phyloP scores from a whole-genome alignment of 2,329 filamentous ascomycete genomes.

The Calonectria pteridis region DNA sequence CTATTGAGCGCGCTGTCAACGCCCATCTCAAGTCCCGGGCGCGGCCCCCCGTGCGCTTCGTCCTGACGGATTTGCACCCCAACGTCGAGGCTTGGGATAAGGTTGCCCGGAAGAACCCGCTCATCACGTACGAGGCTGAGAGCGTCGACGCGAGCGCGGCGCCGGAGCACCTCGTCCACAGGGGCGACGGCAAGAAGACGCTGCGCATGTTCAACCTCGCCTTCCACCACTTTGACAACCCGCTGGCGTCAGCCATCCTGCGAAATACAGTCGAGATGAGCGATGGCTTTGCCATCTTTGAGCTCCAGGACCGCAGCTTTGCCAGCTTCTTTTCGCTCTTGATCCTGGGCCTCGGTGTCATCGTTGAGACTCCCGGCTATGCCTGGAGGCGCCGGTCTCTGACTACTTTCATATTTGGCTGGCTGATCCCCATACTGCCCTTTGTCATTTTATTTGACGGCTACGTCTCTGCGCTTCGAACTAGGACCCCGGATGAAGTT shows the following conservation, averaged over 20 bases:
- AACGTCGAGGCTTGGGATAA: constrained; percentile 71
- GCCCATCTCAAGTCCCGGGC: constrained; percentile 46
- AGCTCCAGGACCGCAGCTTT: constrained; percentile 76
- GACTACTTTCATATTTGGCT: constrained; percentile 74
- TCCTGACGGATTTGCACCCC: constrained; percentile 76
- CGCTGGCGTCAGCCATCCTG: constrained; percentile 70
- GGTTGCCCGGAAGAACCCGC: constrained; percentile 63
- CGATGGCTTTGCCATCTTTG: constrained; percentile 78
- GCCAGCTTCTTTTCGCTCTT: constrained; percentile 66
- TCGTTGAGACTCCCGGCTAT: constrained; percentile 66
- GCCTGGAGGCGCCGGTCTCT: constrained; percentile 65
- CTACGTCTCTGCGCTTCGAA: constrained; percentile 74
- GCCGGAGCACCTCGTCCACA: constrained; percentile 61
- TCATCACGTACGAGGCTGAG: constrained; percentile 70
- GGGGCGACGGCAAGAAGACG: constrained; percentile 60
- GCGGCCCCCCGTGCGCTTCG: constrained; percentile 62
- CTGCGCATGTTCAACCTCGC: constrained; percentile 80
- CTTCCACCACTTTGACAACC: constrained; percentile 83
- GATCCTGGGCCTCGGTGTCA: constrained; percentile 64
- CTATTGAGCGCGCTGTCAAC: constrained; percentile 72
- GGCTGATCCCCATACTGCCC: constrained; percentile 74
- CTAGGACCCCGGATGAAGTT: constrained; percentile 75
- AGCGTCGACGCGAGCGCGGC: constrained; percentile 75
- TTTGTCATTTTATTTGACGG: constrained; percentile 79
- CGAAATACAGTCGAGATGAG: constrained; percentile 73